Conservation (phyloP, 2,329 filamentous ascomycete genomes). For the Monosporascus ibericus region DNA sequence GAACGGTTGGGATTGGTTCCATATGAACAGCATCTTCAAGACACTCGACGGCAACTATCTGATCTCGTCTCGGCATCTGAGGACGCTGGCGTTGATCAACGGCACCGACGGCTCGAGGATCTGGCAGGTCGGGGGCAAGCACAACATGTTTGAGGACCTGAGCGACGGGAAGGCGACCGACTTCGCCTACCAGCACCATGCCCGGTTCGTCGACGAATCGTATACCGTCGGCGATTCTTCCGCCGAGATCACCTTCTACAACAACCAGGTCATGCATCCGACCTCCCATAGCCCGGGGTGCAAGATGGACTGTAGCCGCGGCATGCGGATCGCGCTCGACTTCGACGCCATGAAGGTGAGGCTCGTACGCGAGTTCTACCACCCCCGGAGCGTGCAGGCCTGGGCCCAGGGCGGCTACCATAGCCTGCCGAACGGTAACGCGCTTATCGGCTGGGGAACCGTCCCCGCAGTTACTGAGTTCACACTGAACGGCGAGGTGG, state of each 20-base stretch:
- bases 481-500: slow-evolving; percentile 37
- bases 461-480: slow-evolving; percentile 42
- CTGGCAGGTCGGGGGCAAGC: slow-evolving; percentile 31
- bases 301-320: slow-evolving; percentile 29
- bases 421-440: slow-evolving; percentile 45
- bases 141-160: slow-evolving; percentile 31
- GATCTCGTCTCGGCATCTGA: slow-evolving; percentile 29
- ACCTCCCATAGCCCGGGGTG: slow-evolving; percentile 20
- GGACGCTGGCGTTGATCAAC: slow-evolving; percentile 24
- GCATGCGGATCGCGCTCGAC: slow-evolving; percentile 40
- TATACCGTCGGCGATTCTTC: slow-evolving; percentile 11
- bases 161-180: slow-evolving; percentile 28
- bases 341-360: slow-evolving; percentile 35
- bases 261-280: slow-evolving; percentile 29
- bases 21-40: slow-evolving; percentile 33
- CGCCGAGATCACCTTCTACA: slow-evolving; percentile 29
- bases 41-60: slow-evolving; percentile 31
- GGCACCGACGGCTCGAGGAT: slow-evolving; percentile 26
- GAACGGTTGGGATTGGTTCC: slow-evolving; percentile 30
- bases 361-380: slow-evolving; percentile 39
- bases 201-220: slow-evolving; percentile 24
- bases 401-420: slow-evolving; percentile 43
- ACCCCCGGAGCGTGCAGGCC: slow-evolving; percentile 27
- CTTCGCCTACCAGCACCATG: slow-evolving; percentile 34
- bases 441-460: slow-evolving; percentile 52